Evolutionary conservation across 2,329 filamentous ascomycete genomes (phyloP).

Genomic region (Fusarium cicatricum): DNA sequence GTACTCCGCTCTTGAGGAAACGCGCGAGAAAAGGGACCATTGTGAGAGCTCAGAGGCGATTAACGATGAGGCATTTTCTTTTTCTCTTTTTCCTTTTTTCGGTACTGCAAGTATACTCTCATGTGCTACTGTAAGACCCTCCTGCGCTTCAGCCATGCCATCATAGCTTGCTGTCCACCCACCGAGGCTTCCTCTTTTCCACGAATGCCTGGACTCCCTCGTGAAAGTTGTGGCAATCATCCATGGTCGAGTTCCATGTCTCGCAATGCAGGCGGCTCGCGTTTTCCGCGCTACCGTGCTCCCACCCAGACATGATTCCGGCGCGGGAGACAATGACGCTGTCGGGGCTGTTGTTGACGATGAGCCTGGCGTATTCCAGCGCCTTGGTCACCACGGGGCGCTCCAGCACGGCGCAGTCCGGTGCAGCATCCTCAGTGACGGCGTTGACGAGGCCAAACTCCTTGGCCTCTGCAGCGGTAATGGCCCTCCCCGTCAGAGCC

Average conservation of each 20-base stretch:
- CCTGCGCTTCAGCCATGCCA: background rate
- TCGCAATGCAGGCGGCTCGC: slow-evolving; percentile 59
- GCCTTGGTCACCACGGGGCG: slow-evolving; percentile 61
- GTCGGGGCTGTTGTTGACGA: slow-evolving; percentile 75
- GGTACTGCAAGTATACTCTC: no score
- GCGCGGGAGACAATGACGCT: slow-evolving; percentile 74
- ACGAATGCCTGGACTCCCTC: slow-evolving; percentile 77
- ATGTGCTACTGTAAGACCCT: background rate
- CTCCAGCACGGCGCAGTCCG: slow-evolving; percentile 42
- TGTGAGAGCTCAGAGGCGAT: no score
- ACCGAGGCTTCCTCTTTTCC: slow-evolving; percentile 72
- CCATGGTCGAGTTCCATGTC: slow-evolving; percentile 63
- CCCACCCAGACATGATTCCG: slow-evolving; percentile 75
- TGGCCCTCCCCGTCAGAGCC: slow-evolving; percentile 66
- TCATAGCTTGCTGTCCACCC: slow-evolving; percentile 67
- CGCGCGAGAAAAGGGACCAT: no score
- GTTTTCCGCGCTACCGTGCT: slow-evolving; percentile 68
- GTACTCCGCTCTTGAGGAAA: background rate
- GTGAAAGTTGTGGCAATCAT: slow-evolving; percentile 71
- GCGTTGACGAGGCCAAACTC: slow-evolving; percentile 74
- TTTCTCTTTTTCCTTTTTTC: background rate
- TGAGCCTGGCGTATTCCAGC: slow-evolving; percentile 63
- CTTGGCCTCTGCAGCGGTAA: slow-evolving; percentile 65
- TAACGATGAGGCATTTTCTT: background rate
- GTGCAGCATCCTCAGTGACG: slow-evolving; percentile 54